Evolutionary conservation across 305 asterid species (phyloP), one percentile per base, ranked within the genome.

Genomic region (Rubia occidens): DNA sequence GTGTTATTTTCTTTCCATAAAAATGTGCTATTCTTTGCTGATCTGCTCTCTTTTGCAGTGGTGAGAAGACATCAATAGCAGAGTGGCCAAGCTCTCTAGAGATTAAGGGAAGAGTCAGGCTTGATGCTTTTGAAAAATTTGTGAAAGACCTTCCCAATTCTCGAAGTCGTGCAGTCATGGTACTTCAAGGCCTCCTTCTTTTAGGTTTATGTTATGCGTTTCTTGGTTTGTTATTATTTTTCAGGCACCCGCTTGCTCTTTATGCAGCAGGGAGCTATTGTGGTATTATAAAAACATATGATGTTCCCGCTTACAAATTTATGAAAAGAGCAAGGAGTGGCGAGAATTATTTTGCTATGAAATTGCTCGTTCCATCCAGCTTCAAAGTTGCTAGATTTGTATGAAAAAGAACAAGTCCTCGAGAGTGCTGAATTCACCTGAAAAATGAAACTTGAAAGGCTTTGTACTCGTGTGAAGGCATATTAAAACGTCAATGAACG

Each of bases 131-230:
- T 74, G 98, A 88, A 75, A 95, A 89, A 75, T 95, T 95, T 79
- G 80, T 95, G 68, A 90, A 84, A 81, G 96, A 88, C 70, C 98
- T 95, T 77, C 99, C 96, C 2, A 86, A 80, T 88, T 95, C 99
- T 68, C 93, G 99, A 72, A 88, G 94, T 21, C 99, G 99, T 83
- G 97, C 98, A 77, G 97, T 95, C 87, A 95, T 95, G 99, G 99
- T 95, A 95, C 87, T 77, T 85, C 77, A 82, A 84, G 93, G 86
- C 89, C 85, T 76, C 72, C 79, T 77, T 82, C 78, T 81, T 74
- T 72, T 79, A 75, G 84, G 83, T 78, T 73, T 86, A 80, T 70
- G 67, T 64, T 65, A 71, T 79, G 44, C 7, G 20, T 76, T 73
- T 75, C 78, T 40, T 65, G 74, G 65, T 71, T 75, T 70, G 44